Evolutionary conservation across 2,329 filamentous ascomycete species (phyloP).

Genomic region (Trichophyton simii): DNA sequence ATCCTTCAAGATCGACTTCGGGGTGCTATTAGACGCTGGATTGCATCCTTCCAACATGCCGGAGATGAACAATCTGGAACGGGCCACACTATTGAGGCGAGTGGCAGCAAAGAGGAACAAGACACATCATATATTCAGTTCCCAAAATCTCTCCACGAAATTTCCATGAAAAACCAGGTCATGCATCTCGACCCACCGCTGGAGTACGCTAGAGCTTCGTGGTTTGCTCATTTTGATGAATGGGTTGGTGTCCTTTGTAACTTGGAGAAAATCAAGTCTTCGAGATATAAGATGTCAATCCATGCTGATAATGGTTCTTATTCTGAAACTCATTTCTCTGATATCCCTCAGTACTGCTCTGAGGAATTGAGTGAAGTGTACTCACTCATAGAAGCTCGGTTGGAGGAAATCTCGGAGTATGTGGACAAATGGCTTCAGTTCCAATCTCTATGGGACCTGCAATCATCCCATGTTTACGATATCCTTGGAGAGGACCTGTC

Average conservation of each 20-base stretch:
- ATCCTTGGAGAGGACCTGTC: constrained; percentile 81
- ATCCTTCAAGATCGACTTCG: constrained; percentile 73
- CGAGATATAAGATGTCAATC: constrained; percentile 81
- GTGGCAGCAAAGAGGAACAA: constrained; percentile 17
- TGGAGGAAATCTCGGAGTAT: constrained; percentile 67
- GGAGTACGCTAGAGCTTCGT: constrained; percentile 81
- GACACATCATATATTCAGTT: constrained; percentile 28
- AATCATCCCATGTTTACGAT: constrained; percentile 90
- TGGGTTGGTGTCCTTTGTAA: constrained; percentile 93
- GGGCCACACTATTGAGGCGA: constrained; percentile 12
- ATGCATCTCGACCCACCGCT: constrained; percentile 92
- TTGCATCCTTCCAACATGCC: constrained; percentile 61
- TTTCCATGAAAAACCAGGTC: constrained; percentile 95
- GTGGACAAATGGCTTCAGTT: constrained; percentile 98
- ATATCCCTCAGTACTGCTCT: constrained; percentile 73
- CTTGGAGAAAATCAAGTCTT: constrained; percentile 84
- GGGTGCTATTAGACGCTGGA: constrained; percentile 75
- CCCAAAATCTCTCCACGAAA: constrained; percentile 61
- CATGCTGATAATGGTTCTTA: constrained; percentile 31
- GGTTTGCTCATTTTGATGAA: constrained; percentile 82
- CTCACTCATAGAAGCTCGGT: constrained; percentile 66
- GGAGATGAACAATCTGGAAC: constrained; percentile 22
- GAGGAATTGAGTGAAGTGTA: constrained; percentile 70
- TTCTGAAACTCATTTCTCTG: constrained; percentile 55
- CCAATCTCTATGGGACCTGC: constrained; percentile 94